Evolutionary conservation across 805 yeast genomes (phyloP).

Genomic region (Lipomyces mesembrius): DNA sequence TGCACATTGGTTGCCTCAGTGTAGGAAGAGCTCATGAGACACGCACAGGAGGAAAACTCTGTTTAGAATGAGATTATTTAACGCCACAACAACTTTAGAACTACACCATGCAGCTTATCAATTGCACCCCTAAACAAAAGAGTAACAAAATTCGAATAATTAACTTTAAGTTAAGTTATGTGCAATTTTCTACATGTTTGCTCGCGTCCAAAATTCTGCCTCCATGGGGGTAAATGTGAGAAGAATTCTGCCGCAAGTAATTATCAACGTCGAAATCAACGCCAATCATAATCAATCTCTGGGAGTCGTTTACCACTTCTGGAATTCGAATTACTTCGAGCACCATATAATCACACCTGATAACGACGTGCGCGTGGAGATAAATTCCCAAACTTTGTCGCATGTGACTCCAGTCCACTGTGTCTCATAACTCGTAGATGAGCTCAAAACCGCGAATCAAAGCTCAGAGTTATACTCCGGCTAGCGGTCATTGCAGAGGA

Average conservation of each 20-base stretch:
- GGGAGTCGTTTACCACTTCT: slow-evolving; percentile 39
- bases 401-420: background rate
- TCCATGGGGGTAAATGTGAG: slow-evolving; percentile 7
- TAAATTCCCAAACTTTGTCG: slow-evolving; percentile 30
- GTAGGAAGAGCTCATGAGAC: background rate
- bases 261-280: slow-evolving; percentile 8
- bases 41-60: background rate
- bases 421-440: background rate
- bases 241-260: slow-evolving; percentile 32
- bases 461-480: background rate
- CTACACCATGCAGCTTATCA: background rate
- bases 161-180: too few species aligned
- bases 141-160: background rate
- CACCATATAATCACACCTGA: slow-evolving; percentile 20
- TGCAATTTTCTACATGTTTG: slow-evolving; percentile 9
- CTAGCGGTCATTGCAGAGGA: background rate
- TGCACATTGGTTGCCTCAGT: background rate
- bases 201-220: slow-evolving; percentile 34
- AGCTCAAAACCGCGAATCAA: background rate
- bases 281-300: slow-evolving; percentile 20
- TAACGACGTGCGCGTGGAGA: slow-evolving; percentile 36
- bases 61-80: background rate
- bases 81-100: background rate
- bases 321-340: background rate
- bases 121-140: background rate